Conservation (phyloP, 2,329 filamentous ascomycete species). For the Macrophomina phaseolina region DNA sequence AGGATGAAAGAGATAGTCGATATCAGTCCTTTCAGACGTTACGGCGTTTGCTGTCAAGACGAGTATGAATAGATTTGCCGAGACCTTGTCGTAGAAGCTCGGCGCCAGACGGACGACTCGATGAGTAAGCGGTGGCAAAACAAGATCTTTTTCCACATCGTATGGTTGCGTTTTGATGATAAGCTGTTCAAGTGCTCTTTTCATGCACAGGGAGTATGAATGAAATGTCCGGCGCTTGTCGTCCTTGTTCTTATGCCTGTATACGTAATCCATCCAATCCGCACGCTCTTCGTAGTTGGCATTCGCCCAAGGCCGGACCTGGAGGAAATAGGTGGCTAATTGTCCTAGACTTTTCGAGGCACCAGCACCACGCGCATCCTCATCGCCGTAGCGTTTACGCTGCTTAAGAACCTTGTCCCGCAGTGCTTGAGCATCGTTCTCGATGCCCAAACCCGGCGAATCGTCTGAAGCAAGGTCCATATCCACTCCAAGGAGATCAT, state of each 20-base stretch:
- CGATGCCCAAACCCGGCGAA: slow-evolving; percentile 36
- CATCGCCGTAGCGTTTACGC: slow-evolving; percentile 46
- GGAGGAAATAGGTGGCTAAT: slow-evolving; percentile 73
- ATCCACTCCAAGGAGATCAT: slow-evolving; percentile 74
- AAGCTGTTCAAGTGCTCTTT: slow-evolving; percentile 73
- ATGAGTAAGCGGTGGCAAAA: slow-evolving; percentile 74
- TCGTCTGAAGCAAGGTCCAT: slow-evolving; percentile 54
- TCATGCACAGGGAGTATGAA: slow-evolving; percentile 63
- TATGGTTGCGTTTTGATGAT: slow-evolving; percentile 80
- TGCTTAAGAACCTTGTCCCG: slow-evolving; percentile 45
- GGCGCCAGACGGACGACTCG: slow-evolving; percentile 76
- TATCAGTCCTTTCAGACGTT: slow-evolving; percentile 81
- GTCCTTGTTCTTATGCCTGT: slow-evolving; percentile 50
- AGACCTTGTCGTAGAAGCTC: slow-evolving; percentile 82
- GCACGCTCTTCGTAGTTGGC: slow-evolving; percentile 63
- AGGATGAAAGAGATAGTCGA: slow-evolving; percentile 88
- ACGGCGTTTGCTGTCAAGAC: slow-evolving; percentile 85
- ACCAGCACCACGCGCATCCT: slow-evolving; percentile 51
- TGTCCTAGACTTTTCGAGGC: slow-evolving; percentile 63
- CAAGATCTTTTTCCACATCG: slow-evolving; percentile 69
- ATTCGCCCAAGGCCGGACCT: slow-evolving; percentile 79
- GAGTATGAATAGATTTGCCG: slow-evolving; percentile 83
- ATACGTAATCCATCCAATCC: slow-evolving; percentile 76
- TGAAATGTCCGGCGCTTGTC: slow-evolving; percentile 61
- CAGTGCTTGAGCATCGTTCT: slow-evolving; percentile 32